Conservation (phyloP, 2,329 filamentous ascomycete genomes). For the Exophiala sp. region DNA sequence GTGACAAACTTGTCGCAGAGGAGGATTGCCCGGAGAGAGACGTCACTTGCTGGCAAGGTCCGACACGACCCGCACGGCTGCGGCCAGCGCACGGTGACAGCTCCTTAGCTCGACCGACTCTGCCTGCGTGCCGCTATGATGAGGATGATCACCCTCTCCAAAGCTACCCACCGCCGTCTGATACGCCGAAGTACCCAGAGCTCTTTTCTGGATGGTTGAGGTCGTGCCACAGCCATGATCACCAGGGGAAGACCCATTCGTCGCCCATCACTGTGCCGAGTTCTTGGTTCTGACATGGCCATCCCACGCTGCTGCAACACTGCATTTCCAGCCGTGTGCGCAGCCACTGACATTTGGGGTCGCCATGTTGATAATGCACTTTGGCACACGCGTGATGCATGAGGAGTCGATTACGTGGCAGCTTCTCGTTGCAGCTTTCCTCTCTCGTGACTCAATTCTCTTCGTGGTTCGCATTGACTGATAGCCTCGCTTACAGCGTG, state of each 20-base stretch:
- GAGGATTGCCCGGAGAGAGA: background rate
- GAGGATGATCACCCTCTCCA: conserved; percentile 7
- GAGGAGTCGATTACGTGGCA: conserved; percentile 13
- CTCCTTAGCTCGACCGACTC: background rate
- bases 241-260: conserved; percentile 19
- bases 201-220: conserved; percentile 1
- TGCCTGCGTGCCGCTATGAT: background rate
- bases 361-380: conserved; percentile 3
- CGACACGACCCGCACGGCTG: conserved; percentile 10
- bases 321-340: conserved; percentile 5
- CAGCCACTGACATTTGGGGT: conserved; percentile 6
- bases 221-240: conserved; percentile 7
- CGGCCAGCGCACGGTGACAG: conserved; percentile 2
- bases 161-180: background rate
- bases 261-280: conserved; percentile 4
- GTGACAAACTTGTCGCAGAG: background rate
- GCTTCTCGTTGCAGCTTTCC: conserved; percentile 3
- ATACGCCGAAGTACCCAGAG: background rate
- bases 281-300: conserved; percentile 8
- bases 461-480: background rate
- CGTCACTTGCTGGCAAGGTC: conserved; percentile 8
- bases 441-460: conserved; percentile 12
- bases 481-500: background rate
- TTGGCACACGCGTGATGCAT: conserved; percentile 8
- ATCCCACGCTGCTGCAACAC: conserved; percentile 9